Evolutionary conservation across 805 yeast genomes (phyloP).

Genomic region (Ogataea angusta): DNA sequence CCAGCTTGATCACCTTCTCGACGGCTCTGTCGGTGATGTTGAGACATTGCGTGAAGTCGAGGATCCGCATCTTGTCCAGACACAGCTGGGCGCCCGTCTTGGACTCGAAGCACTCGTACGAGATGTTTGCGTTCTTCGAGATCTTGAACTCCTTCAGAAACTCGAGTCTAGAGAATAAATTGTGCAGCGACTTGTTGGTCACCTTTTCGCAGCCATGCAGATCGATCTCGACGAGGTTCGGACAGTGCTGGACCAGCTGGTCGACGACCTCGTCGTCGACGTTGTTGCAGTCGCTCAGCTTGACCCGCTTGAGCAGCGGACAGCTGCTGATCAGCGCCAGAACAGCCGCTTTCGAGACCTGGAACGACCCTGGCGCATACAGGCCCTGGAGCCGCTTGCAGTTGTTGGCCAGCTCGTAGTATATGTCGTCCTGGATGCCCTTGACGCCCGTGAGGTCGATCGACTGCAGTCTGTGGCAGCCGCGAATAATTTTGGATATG

Average conservation of each 20-base stretch:
- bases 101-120: conserved; percentile 58
- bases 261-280: conserved; percentile 63
- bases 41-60: conserved; percentile 82
- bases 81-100: conserved; percentile 30
- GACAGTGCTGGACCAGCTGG: conserved; percentile 67
- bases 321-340: conserved; percentile 56
- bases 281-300: conserved; percentile 66
- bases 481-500: conserved; percentile 57
- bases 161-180: conserved; percentile 57
- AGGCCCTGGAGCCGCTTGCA: conserved; percentile 84
- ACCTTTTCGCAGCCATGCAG: conserved; percentile 77
- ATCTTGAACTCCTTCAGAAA: conserved; percentile 82
- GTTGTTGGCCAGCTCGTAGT: conserved; percentile 60
- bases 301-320: conserved; percentile 75
- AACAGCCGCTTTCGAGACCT: conserved; percentile 66
- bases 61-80: conserved; percentile 67
- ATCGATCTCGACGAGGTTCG: conserved; percentile 83
- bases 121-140: conserved; percentile 64
- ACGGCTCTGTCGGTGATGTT: conserved; percentile 78
- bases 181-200: conserved; percentile 57
- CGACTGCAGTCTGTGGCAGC: conserved; percentile 72
- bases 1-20: conserved; percentile 63
- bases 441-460: conserved; percentile 82
- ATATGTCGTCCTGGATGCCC: conserved; percentile 66
- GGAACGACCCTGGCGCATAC: conserved; percentile 80